These are phyloP conservation scores for Sporopachydermia quercuum DNA, from an alignment of 805 yeast species.

Conservation along the genomic window DNA sequence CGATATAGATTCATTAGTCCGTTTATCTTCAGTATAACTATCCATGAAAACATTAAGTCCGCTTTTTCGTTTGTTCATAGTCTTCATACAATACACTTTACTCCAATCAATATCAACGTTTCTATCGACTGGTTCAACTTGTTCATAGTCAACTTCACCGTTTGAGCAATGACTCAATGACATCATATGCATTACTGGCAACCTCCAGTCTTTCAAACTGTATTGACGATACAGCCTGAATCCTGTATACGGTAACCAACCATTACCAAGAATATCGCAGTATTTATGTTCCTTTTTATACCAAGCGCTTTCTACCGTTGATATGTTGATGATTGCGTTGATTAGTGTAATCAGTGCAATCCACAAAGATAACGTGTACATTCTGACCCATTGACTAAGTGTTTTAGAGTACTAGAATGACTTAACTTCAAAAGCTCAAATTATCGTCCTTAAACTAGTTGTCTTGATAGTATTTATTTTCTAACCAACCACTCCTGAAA, in stretches of 20 bases:
- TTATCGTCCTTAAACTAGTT: no score
- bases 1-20: no score
- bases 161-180: conserved; percentile 34
- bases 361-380: no score
- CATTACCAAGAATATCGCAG: conserved; percentile 21
- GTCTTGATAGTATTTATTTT: no score
- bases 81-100: conserved; percentile 26
- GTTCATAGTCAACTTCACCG: conserved; percentile 33
- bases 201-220: conserved; percentile 22
- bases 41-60: neutral
- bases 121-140: conserved; percentile 19
- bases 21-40: neutral
- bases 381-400: no score
- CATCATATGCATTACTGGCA: conserved; percentile 28
- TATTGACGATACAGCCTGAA: conserved; percentile 37
- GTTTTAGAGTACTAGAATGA: no score
- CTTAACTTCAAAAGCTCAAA: no score
- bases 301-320: conserved; percentile 15
- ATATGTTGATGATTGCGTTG: no score
- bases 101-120: conserved; percentile 34
- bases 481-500: no score
- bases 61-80: neutral
- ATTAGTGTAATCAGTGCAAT: no score
- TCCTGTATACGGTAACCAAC: conserved; percentile 33
- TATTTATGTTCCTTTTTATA: conserved; percentile 16